Evolutionary conservation across 805 yeast species (phyloP), one percentile per base, ranked within the genome.

Genomic region (Komagataella populi): DNA sequence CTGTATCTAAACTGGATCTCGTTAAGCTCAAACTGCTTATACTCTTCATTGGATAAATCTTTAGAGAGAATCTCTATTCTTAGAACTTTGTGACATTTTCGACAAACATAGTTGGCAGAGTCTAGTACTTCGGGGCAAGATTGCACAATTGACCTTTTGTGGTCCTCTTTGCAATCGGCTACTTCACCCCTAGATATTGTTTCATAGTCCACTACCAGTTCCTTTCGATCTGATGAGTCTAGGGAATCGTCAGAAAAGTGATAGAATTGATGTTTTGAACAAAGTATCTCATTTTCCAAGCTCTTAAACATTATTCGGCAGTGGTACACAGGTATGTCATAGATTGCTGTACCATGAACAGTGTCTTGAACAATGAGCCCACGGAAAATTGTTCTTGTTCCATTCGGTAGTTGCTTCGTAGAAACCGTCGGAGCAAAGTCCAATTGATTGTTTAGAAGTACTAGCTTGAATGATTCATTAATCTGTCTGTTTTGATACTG

Each of bases 1-100:
- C 67, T 61, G 55, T 77, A 79, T 56, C 95, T 70, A 6, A 65
- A 60, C 48, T 69, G 70, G 47, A 88, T 83, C 14, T 70, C 70
- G 1, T 69, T 74, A 3, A 67, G 65, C 36, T 77, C 76, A 55
- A 76, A 75, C 12, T 75, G 71, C 3, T 59, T 60, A 39, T 77
- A 63, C 49, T 83, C 84, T 1, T 69, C 71, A 1, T 56, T 55
- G 4, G 69, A 55, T 54, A 87, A 74, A 54, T 79, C 81, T 0
- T 77, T 74, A 14, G 66, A 63, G 48, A 71, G 8, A 30, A 30
- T 30, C 39, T 79, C 78, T 14, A 82, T 72, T 53, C 84, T 63
- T 16, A 84, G 48, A n/a, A 75, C 54, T 14, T 68, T 72, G 44
- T 73, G 71, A 0, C 80, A 71, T 24, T 66, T 66, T 20, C 68